These are phyloP conservation scores for Thermomyces lanuginosus DNA, from an alignment of 2,329 filamentous ascomycete genomes.

Conservation along the genomic window DNA sequence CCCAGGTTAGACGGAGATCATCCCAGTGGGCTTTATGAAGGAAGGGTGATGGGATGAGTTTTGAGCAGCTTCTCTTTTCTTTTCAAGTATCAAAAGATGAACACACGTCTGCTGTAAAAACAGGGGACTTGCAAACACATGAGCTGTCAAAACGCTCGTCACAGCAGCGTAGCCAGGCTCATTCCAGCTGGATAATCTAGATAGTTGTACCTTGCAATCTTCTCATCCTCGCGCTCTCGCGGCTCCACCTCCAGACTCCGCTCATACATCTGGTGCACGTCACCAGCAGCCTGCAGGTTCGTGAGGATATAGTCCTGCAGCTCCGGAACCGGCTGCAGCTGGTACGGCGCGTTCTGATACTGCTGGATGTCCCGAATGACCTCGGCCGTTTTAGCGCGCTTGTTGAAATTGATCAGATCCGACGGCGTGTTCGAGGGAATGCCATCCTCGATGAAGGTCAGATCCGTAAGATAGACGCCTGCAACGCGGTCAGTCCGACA, in stretches of 20 bases:
- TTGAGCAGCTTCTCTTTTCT: too few relatives aligned
- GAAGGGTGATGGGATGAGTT: too few relatives aligned
- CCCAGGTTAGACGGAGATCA: too few relatives aligned
- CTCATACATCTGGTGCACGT: constrained; percentile 99
- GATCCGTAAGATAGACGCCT: constrained; percentile 92
- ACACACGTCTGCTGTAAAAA: too few relatives aligned
- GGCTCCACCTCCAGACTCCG: constrained; percentile 88
- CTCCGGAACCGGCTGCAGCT: constrained; percentile 73
- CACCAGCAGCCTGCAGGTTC: constrained; percentile 88
- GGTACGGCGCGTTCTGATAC: constrained; percentile 96
- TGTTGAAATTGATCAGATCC: constrained; percentile 95
- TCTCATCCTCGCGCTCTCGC: constrained; percentile 92
- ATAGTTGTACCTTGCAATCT: constrained; percentile 98
- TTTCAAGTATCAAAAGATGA: too few relatives aligned
- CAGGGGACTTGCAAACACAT: too few relatives aligned
- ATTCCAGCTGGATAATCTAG: too few relatives aligned
- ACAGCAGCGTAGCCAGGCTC: too few relatives aligned
- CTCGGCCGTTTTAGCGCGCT: constrained; percentile 92
- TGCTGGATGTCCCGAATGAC: constrained; percentile 98
- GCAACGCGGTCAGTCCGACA: constrained; percentile 2
- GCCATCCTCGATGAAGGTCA: constrained; percentile 97
- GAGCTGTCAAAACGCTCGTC: too few relatives aligned
- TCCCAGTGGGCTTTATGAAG: too few relatives aligned
- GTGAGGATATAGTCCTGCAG: constrained; percentile 91
- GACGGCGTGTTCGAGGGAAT: constrained; percentile 95